Base-by-base conservation (phyloP, 2,329 filamentous ascomycete species). In the Dactylellina haptotyla region DNA sequence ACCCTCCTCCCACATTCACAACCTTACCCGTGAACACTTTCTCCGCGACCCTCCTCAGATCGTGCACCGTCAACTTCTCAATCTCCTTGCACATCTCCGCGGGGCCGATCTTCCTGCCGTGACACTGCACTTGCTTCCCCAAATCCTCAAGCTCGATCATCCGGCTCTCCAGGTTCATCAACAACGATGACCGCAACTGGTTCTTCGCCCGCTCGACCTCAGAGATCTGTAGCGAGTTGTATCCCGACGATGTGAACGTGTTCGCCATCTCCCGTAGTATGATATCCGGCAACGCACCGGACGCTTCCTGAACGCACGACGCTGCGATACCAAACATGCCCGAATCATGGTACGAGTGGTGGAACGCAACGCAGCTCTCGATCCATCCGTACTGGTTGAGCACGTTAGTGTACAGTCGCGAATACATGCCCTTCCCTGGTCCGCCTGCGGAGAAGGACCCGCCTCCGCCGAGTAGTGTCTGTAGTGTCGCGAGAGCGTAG, bases 381-480 rank as follows among this genome's bases (percentile, higher is more conserved):
- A 99, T 92, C 94, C 94, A 99, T 77, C 91, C 92, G 83, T 97
- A 89, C 82, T 98, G 93, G 84, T 99, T 99, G 57, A 99, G 87
- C 0, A 98, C 94, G 80, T 97, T 97, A 75, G 93, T 98, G 85
- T 97, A 99, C 6, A 99, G 87, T 10, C 95, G 90, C 37, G 92
- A 96, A 85, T 98, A 98, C 95, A 99, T 99, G 81, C 95, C 95
- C 84, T 99, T 99, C 59, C 95, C 95, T 3, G 95, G 95, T 0
- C 95, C 95, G 78, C 95, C 95, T 61, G 95, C 95, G 14, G 92
- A 96, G 84, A 99, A 99, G 64, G 93, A 97, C 23, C 95, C 95
- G 53, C 95, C 95, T 51, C 95, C 95, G 67, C 95, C 95, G 32
- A 99, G 91, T 8, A 99, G 89, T 0, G 93, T 98, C 82, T 98